phyloP scores from a whole-genome alignment of 192 early-diverging fungal genomes.

The Anaeromyces robustus region DNA sequence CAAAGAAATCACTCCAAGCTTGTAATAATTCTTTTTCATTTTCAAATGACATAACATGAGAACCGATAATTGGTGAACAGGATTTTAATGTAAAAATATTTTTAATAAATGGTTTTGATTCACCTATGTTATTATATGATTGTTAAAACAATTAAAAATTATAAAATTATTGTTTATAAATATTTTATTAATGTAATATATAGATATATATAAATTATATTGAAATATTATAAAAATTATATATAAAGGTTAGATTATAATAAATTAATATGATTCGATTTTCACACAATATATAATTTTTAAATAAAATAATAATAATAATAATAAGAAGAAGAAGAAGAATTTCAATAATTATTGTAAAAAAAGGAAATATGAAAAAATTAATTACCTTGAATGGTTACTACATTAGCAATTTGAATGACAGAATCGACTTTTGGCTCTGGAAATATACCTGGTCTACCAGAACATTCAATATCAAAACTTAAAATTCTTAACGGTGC shows the following conservation, averaged over 20 bases:
- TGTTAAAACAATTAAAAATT: no score
- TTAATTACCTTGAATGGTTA: constrained; percentile 64
- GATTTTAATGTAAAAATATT: constrained; percentile 87
- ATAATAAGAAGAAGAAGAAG: no score
- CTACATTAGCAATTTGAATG: constrained; percentile 92
- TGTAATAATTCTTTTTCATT: constrained; percentile 61
- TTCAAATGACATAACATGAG: constrained; percentile 66
- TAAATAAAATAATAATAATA: no score
- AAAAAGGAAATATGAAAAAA: background rate
- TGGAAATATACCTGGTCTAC: constrained; percentile 87
- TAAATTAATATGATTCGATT: no score
- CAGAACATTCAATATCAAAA: constrained; percentile 98
- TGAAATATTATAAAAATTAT: no score
- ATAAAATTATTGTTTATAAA: no score
- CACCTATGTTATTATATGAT: constrained; percentile 42
- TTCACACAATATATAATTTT: no score
- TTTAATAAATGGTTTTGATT: constrained; percentile 73
- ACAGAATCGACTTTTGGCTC: constrained; percentile 82
- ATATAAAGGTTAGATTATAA: no score
- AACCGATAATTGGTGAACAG: constrained; percentile 83
- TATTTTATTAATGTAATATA: no score
- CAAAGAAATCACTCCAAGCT: constrained; percentile 76
- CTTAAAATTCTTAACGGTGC: constrained; percentile 88
- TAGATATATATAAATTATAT: no score
- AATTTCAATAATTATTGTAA: background rate